phyloP scores from a whole-genome alignment of 208 protist genomes.

The Willaertia magna region DNA sequence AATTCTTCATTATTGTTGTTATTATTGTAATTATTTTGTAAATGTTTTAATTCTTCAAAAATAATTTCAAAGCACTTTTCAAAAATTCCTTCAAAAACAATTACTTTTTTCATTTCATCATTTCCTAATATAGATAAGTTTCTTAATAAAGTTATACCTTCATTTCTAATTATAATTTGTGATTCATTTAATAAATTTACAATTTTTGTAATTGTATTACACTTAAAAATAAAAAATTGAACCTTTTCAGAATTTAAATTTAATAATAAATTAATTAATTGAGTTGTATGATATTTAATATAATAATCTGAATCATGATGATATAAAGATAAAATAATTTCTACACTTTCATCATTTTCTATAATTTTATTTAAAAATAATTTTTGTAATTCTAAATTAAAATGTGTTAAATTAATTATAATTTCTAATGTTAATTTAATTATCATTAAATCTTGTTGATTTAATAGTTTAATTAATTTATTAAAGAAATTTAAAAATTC shows the following conservation, averaged over 20 bases:
- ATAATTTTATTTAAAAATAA: neutral
- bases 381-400: neutral
- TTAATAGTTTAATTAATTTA: no score
- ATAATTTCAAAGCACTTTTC: slow-evolving; percentile 1
- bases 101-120: neutral
- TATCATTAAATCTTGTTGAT: neutral
- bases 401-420: neutral
- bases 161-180: neutral
- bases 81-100: neutral
- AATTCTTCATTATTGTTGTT: no score
- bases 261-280: neutral
- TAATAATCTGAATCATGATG: neutral
- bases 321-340: neutral
- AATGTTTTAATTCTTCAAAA: no score
- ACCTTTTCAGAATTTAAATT: neutral
- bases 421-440: neutral
- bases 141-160: neutral
- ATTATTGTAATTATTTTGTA: no score
- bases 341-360: neutral
- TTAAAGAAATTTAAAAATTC: no score
- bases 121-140: neutral
- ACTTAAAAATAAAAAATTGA: neutral
- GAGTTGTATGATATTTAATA: neutral
- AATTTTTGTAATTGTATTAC: neutral
- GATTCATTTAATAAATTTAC: neutral